Conservation (phyloP, 768 basidiomycete genomes). For the Calocybe gangraenosa region DNA sequence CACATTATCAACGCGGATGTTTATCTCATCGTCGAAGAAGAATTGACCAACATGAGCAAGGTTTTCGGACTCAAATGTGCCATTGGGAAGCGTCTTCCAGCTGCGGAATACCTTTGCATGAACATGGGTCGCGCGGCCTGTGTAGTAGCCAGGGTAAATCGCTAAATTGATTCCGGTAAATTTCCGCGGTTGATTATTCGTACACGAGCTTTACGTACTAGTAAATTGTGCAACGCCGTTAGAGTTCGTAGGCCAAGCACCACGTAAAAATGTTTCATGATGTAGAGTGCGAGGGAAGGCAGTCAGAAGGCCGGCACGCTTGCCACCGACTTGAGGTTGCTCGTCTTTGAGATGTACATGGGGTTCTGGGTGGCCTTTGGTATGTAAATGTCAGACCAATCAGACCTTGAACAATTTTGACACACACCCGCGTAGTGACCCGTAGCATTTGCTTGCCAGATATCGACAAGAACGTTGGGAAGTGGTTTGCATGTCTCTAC, state of each 20-base stretch:
- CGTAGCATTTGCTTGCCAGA: slow-evolving; percentile 57
- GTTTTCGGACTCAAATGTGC: slow-evolving; percentile 39
- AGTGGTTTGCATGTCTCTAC: slow-evolving; percentile 53
- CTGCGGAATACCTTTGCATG: slow-evolving; percentile 52
- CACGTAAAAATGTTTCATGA: slow-evolving; percentile 45
- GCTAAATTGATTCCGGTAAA: slow-evolving; percentile 21
- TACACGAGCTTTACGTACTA: slow-evolving; percentile 27
- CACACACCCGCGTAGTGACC: slow-evolving; percentile 45
- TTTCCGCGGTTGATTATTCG: background rate
- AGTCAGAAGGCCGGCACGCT: slow-evolving; percentile 36
- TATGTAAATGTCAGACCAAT: background rate
- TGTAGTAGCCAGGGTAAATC: slow-evolving; percentile 56
- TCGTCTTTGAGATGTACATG: slow-evolving; percentile 37
- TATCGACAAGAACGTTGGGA: slow-evolving; percentile 53
- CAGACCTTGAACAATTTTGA: background rate
- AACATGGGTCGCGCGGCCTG: slow-evolving; percentile 51
- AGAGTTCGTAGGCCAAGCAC: slow-evolving; percentile 50
- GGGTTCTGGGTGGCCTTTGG: slow-evolving; percentile 43
- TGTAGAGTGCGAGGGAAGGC: slow-evolving; percentile 39
- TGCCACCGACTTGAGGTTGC: slow-evolving; percentile 43
- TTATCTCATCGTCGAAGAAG: slow-evolving; percentile 54
- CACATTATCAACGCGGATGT: slow-evolving; percentile 43
- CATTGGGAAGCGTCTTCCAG: slow-evolving; percentile 40
- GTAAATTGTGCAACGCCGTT: slow-evolving; percentile 53
- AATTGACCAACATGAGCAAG: slow-evolving; percentile 49